Percentiles rank a stretch among this genome's conserved stretches.
Evolutionary conservation across 805 yeast genomes (phyloP).

Genomic region (Sugiyamaella qingdaonensis): DNA sequence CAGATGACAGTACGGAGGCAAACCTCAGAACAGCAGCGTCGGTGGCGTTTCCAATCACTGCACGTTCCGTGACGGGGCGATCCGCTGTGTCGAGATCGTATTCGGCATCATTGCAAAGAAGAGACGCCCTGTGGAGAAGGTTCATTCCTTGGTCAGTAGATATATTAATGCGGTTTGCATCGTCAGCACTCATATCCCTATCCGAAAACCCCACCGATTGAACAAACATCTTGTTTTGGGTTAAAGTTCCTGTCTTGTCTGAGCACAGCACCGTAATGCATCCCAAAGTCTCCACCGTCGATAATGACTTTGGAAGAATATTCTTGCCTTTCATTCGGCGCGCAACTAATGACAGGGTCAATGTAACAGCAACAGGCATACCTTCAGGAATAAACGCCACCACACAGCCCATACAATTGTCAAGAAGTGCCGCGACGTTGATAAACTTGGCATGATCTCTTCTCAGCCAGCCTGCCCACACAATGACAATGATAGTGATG

Average conservation of each 20-base stretch:
- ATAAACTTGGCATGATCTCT: constrained; percentile 41
- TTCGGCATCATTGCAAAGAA: constrained; percentile 22
- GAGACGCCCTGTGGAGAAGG: constrained; percentile 15
- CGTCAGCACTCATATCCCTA: constrained; percentile 7
- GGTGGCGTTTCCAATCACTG: constrained; percentile 45
- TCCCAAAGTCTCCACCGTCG: constrained; percentile 55
- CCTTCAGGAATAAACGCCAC: constrained; percentile 52
- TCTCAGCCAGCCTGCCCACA: constrained; percentile 46
- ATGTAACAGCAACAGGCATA: constrained; percentile 45
- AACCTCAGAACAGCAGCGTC: constrained; percentile 42
- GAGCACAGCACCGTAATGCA: constrained; percentile 52
- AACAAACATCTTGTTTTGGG: constrained; percentile 44
- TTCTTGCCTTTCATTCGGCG: constrained; percentile 42
- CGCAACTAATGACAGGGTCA: constrained; percentile 48
- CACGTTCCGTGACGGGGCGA: constrained; percentile 14
- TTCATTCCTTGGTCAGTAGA: constrained; percentile 1
- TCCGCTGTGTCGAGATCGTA: constrained; percentile 15
- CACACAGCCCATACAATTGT: constrained; percentile 41
- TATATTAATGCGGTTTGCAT: constrained; percentile 1
- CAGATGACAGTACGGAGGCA: constrained; percentile 25
- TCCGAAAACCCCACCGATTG: constrained; percentile 16
- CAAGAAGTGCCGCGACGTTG: constrained; percentile 34
- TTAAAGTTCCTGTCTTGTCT: constrained; percentile 47
- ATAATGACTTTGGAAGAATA: constrained; percentile 43
- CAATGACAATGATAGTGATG: constrained; percentile 21